phyloP scores from a whole-genome alignment of 1,284 basidiomycete genomes.

The Puccinia sorghi region DNA sequence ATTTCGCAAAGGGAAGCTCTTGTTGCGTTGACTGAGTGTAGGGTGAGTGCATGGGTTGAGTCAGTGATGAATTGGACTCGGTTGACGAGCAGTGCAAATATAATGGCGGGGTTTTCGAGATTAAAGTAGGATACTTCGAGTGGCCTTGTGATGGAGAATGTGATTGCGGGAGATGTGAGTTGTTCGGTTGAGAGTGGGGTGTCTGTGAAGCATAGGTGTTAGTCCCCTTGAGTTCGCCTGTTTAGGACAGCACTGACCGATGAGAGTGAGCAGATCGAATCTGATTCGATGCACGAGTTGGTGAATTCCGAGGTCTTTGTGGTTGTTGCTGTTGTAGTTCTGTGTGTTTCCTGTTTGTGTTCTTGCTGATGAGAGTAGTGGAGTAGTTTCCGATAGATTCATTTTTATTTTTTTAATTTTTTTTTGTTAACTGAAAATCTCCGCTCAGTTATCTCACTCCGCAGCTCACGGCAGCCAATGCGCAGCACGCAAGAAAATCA shows the following conservation, averaged over 20 bases:
- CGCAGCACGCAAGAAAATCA: too few relatives aligned
- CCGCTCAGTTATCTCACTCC: too few relatives aligned
- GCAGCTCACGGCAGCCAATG: too few relatives aligned
- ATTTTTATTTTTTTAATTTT: too few relatives aligned
- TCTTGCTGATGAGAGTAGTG: not conserved
- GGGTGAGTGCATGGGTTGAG: slow-evolving; percentile 42
- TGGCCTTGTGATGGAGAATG: slow-evolving; percentile 46
- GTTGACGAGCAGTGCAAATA: slow-evolving; percentile 46
- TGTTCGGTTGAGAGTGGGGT: slow-evolving; percentile 48
- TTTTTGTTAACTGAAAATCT: too few relatives aligned
- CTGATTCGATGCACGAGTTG: slow-evolving; percentile 22
- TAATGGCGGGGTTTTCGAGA: slow-evolving; percentile 31
- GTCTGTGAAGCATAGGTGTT: not conserved
- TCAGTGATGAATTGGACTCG: slow-evolving; percentile 47
- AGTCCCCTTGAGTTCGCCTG: not conserved
- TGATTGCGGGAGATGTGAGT: slow-evolving; percentile 41
- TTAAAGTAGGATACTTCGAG: slow-evolving; percentile 42
- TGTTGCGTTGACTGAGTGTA: slow-evolving; percentile 53
- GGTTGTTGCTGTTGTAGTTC: not conserved
- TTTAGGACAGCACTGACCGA: slow-evolving; percentile 9
- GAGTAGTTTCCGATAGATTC: too few relatives aligned
- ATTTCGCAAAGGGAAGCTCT: slow-evolving; percentile 56
- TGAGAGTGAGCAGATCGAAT: slow-evolving; percentile 23
- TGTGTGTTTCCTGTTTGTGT: not conserved
- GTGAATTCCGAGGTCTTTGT: slow-evolving; percentile 19